Conservation (phyloP, 352 stramenopile species). For the Porosira glacialis region DNA sequence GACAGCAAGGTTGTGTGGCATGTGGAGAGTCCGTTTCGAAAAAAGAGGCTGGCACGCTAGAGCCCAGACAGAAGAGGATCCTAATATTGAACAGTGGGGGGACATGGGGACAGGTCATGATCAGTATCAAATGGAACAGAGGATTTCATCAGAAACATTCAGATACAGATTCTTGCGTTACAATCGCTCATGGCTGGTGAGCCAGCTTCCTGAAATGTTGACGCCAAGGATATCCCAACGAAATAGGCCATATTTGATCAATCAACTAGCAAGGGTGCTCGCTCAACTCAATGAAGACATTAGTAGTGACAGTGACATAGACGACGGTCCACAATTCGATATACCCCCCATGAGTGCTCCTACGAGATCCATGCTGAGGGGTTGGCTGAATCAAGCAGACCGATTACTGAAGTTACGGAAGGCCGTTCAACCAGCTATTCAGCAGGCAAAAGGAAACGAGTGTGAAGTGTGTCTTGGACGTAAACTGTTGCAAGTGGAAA, state of each 20-base stretch:
- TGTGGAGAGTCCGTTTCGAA: conserved; percentile 95
- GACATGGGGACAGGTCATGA: conserved; percentile 92
- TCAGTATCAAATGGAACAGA: conserved; percentile 95
- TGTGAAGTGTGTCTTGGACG: conserved; percentile 92
- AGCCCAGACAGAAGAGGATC: conserved; percentile 86
- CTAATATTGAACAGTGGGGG: conserved; percentile 87
- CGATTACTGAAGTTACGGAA: conserved; percentile 84
- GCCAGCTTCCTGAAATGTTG: conserved; percentile 90
- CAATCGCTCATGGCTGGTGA: conserved; percentile 95
- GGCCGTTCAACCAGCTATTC: conserved; percentile 88
- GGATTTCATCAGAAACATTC: conserved; percentile 94
- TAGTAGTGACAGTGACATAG: conserved; percentile 85
- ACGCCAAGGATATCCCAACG: conserved; percentile 89
- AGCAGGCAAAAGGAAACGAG: conserved; percentile 86
- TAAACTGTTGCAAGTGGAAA: conserved; percentile 90
- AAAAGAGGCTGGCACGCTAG: conserved; percentile 90
- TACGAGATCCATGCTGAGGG: conserved; percentile 87
- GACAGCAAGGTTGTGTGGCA: conserved; percentile 84
- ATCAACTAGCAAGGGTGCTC: conserved; percentile 94
- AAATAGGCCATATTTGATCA: conserved; percentile 89
- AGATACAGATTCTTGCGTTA: conserved; percentile 97
- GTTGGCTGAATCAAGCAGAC: conserved; percentile 87
- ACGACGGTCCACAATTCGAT: conserved; percentile 85
- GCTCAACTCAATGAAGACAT: conserved; percentile 90
- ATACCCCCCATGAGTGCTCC: conserved; percentile 86